Percentiles rank a stretch among this genome's conserved stretches.
Evolutionary conservation across 805 yeast genomes (phyloP).

Genomic region (Suhomyces sp.): DNA sequence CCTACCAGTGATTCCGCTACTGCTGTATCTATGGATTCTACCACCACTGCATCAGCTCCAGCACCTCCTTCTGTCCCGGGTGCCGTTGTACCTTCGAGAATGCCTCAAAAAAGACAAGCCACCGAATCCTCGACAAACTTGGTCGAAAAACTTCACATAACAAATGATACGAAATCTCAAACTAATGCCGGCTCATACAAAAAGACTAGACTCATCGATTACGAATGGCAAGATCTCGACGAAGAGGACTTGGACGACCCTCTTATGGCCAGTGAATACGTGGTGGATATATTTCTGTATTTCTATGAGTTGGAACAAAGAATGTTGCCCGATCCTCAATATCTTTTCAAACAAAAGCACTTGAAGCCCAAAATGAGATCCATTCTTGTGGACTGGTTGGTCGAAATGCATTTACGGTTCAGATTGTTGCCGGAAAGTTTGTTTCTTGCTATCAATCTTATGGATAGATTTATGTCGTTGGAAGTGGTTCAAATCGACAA

Average conservation of each 20-base stretch:
- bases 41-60: not conserved
- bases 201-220: conserved; percentile 40
- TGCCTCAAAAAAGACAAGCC: conserved; percentile 53
- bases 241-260: conserved; percentile 67
- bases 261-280: conserved; percentile 91
- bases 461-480: conserved; percentile 81
- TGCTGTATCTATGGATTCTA: not conserved
- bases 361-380: conserved; percentile 81
- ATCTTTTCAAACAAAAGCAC: conserved; percentile 60
- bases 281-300: conserved; percentile 78
- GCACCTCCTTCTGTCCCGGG: not conserved
- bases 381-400: conserved; percentile 89
- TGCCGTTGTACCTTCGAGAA: conserved; percentile 26
- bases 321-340: conserved; percentile 72
- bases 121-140: conserved; percentile 51
- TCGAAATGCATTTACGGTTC: conserved; percentile 82
- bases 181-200: conserved; percentile 25
- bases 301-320: conserved; percentile 67
- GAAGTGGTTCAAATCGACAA: conserved; percentile 74
- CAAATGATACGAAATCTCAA: not conserved
- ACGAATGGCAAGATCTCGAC: conserved; percentile 72
- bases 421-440: conserved; percentile 83
- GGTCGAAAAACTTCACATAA: conserved; percentile 31
- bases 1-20: not conserved
- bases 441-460: conserved; percentile 74